Percentiles rank a stretch among this genome's conserved stretches.
Conservation (phyloP, 805 yeast species). For the Ogataea chonburiensis region DNA sequence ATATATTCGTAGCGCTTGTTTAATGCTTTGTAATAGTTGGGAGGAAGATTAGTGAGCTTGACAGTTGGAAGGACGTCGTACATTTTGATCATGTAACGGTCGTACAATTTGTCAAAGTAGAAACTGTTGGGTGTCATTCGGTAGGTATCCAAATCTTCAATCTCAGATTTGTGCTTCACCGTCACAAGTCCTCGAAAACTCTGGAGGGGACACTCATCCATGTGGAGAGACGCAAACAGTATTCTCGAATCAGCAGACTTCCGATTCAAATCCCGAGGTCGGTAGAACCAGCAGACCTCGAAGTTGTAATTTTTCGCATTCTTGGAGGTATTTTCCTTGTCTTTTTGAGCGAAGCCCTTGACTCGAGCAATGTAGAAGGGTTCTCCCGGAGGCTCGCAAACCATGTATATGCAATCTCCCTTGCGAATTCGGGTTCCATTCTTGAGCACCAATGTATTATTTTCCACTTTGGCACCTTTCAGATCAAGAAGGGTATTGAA, state of each 20-base stretch:
- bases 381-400: conserved; percentile 91
- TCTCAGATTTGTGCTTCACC: conserved; percentile 68
- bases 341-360: conserved; percentile 62
- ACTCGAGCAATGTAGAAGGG: conserved; percentile 88
- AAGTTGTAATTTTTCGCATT: conserved; percentile 56
- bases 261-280: conserved; percentile 81
- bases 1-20: conserved; percentile 68
- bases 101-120: conserved; percentile 83
- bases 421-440: conserved; percentile 40
- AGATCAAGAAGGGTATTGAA: conserved; percentile 46
- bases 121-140: conserved; percentile 64
- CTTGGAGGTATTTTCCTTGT: conserved; percentile 33
- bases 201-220: conserved; percentile 74
- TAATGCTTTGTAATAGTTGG: conserved; percentile 59
- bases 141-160: conserved; percentile 56
- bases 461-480: conserved; percentile 40
- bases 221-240: conserved; percentile 80
- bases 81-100: conserved; percentile 77
- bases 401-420: conserved; percentile 74
- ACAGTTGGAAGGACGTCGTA: conserved; percentile 74
- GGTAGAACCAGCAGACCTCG: conserved; percentile 85
- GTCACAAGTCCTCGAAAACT: conserved; percentile 74
- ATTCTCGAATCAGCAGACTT: conserved; percentile 68
- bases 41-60: conserved; percentile 55
- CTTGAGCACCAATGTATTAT: conserved; percentile 41